Evolutionary conservation across 768 basidiomycete genomes (phyloP).

Genomic region (Amanita rubescens): DNA sequence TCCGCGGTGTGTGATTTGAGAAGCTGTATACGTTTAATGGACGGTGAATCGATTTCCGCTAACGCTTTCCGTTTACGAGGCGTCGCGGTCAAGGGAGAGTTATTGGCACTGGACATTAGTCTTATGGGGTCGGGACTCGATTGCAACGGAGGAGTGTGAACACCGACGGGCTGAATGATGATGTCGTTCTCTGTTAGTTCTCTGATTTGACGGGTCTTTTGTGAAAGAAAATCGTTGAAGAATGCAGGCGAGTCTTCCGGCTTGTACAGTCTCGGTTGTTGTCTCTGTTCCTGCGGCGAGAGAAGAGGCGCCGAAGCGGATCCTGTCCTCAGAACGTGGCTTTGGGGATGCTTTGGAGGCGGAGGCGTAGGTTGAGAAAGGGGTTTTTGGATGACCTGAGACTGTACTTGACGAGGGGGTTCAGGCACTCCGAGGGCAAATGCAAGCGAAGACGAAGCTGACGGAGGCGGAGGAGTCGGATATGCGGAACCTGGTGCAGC

Average conservation of each 20-base stretch:
- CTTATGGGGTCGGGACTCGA: conserved; percentile 53
- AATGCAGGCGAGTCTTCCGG: conserved; percentile 57
- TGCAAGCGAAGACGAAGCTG: conserved; percentile 64
- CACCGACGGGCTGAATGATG: conserved; percentile 9
- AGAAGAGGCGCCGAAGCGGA: neutral
- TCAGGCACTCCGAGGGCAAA: conserved; percentile 48
- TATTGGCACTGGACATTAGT: conserved; percentile 23
- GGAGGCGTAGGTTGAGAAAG: conserved; percentile 5
- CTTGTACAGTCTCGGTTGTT: conserved; percentile 27
- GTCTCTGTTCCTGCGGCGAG: conserved; percentile 12
- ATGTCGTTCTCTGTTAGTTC: conserved; percentile 11
- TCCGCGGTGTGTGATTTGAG: conserved; percentile 16
- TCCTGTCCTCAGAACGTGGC: neutral
- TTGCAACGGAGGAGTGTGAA: conserved; percentile 18
- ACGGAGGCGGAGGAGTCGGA: conserved; percentile 64
- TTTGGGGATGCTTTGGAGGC: neutral
- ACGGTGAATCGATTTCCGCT: conserved; percentile 53
- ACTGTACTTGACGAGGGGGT: conserved; percentile 3
- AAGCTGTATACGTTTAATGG: conserved; percentile 48
- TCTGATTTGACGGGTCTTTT: conserved; percentile 40
- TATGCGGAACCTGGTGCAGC: conserved; percentile 55
- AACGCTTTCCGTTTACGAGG: conserved; percentile 67
- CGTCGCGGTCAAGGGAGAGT: conserved; percentile 29
- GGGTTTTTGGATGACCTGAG: conserved; percentile 6
- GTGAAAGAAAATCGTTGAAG: conserved; percentile 59